Evolutionary conservation across 306 rosid genomes (phyloP), one percentile per base, ranked within the genome.

Genomic region (Gleditsia sinensis): DNA sequence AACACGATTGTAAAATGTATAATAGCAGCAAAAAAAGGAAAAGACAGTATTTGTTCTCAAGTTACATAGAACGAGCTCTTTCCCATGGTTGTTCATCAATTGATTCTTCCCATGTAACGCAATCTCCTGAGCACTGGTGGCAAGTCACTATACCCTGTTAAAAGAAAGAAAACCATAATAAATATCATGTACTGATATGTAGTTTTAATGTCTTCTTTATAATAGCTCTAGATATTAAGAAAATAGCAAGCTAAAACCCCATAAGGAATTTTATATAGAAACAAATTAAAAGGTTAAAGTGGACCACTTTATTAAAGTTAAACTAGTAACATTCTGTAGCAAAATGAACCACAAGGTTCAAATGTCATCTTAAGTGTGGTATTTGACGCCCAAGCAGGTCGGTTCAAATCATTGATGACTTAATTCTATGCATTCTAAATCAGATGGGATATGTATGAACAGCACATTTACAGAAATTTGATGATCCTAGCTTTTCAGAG

Each of bases 31-130:
- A 42, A 63, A 11, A 76, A 49, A 33, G 37, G 12, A 20, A 71
- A 48, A 56, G 59, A 24, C 70, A 68, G 54, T 20, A 25, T 28
- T 37, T 30, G 23, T 30, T 79, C 36, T 70, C 21, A 32, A 59
- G 9, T 80, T 91, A 94, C 98, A 71, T 84, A 23, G 92, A 89
- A 67, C 84, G 97, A 19, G 96, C 98, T 78, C 71, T 88, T 88
- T 94, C 98, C 98, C 98, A 94, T 36, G 96, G 98, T 51, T 59
- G 83, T 71, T 94, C 98, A 74, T 94, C 97, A 57, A 94, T 94
- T 0, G 96, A 85, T 81, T 94, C 98, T 78, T 94, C 97, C 97
- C 98, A 94, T 84, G 87, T 91, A 75, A 94, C 96, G 67, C 98
- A 77, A 71, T 91, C 96, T 66, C 98, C 98, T 59, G 76, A 83